These are phyloP conservation scores for Geum urbanum DNA, from an alignment of 306 rosid species.

Conservation along the genomic window DNA sequence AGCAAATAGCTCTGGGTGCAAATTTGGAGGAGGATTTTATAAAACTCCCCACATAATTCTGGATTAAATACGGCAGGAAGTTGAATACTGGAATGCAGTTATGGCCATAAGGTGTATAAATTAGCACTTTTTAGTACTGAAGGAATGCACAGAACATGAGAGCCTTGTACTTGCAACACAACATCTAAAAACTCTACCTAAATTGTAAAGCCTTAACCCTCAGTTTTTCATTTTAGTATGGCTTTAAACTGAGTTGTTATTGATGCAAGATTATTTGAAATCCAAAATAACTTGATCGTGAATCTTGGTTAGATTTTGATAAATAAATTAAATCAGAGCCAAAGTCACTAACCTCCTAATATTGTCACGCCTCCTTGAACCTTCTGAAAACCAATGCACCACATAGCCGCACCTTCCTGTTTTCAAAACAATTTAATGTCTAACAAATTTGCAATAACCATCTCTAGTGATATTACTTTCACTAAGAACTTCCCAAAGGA, in stretches of 20 bases:
- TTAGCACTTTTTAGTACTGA: not conserved
- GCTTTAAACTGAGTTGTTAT: not conserved
- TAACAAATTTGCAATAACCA: conserved; percentile 22
- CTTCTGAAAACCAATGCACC: conserved; percentile 90
- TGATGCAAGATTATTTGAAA: not conserved
- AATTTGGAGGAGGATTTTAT: not conserved
- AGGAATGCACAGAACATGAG: not conserved
- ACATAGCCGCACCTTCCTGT: conserved; percentile 67
- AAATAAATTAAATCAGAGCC: not conserved
- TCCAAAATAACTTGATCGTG: conserved; percentile 13
- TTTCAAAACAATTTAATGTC: conserved; percentile 23
- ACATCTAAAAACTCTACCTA: not conserved
- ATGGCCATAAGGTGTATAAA: not conserved
- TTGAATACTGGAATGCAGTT: not conserved
- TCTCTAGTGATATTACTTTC: not conserved
- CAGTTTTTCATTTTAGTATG: not conserved
- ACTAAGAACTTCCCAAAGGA: conserved; percentile 16
- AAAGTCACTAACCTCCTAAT: conserved; percentile 71
- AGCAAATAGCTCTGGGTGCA: not conserved
- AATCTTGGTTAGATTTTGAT: not conserved
- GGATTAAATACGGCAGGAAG: not conserved
- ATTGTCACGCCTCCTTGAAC: conserved; percentile 67
- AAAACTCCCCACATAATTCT: not conserved
- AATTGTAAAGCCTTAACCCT: not conserved
- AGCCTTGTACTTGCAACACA: not conserved